Evolutionary conservation across 2,329 filamentous ascomycete genomes (phyloP), one percentile per base, ranked within the genome.

Genomic region (Fusarium oxysporum): DNA sequence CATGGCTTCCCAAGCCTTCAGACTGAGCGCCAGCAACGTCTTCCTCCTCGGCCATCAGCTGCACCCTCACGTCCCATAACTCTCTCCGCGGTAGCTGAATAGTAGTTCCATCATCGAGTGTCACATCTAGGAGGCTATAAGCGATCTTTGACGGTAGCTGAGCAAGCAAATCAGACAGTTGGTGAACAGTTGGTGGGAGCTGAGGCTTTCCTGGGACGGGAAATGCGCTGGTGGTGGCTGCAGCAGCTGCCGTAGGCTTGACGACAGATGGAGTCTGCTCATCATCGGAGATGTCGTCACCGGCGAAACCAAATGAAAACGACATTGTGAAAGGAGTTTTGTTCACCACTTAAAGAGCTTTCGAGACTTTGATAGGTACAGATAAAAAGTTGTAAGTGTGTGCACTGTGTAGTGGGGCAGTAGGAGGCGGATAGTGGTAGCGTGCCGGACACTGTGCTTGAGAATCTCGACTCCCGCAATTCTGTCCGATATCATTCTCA

Each of bases 1-100:
- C 93, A 71, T 93, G 90, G 70, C 88, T 86, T 43, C 90, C 91
- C 40, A 94, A 84, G 3, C 88, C 87, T 71, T 85, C 81, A 19
- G 71, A 78, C 48, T 82, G 78, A 45, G 65, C 68, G 38, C 81
- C 81, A 33, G 80, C 78, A 41, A 80, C 79, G 53, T 83, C 84
- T 44, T 88, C 89, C 43, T 90, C 90, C 79, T 92, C 90, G 30
- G 92, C 92, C 91, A 96, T 95, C 65, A 96, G 85, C 83, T 96
- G 93, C 41, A 95, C 87, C 38, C 92, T 88, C 43, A 96, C 91
- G 79, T 96, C 93, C 89, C 93, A 96, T 50, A 96, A 85, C 80
- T 95, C 93, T 65, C 93, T 89, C 43, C 93, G 89, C 0, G 93
- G 93, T 12, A 96, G 84, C 41, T 81, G 82, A 14, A 92, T 79